phyloP scores from a whole-genome alignment of 2,329 filamentous ascomycete genomes.

The Penicillium sp. region DNA sequence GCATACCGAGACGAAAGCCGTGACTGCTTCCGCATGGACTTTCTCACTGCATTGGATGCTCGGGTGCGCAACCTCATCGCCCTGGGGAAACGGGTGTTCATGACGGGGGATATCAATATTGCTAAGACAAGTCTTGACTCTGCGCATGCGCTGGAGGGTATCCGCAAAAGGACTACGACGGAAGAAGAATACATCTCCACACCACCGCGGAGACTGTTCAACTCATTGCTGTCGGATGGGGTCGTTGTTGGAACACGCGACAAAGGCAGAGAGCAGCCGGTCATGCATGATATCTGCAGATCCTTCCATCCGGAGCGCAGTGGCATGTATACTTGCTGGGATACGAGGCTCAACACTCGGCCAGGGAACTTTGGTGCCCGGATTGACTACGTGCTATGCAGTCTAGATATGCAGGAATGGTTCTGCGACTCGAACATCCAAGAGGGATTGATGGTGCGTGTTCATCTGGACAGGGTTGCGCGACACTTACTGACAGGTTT shows the following conservation, averaged over 20 bases:
- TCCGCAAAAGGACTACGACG: slow-evolving; percentile 64
- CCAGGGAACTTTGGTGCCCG: slow-evolving; percentile 88
- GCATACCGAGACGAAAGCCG: slow-evolving; percentile 80
- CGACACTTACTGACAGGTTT: slow-evolving; percentile 16
- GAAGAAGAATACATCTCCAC: slow-evolving; percentile 66
- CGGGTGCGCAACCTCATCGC: slow-evolving; percentile 77
- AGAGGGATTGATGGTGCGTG: slow-evolving; percentile 67
- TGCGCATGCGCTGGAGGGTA: slow-evolving; percentile 64
- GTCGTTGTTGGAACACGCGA: slow-evolving; percentile 61
- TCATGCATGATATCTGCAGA: slow-evolving; percentile 79
- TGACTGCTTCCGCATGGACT: slow-evolving; percentile 74
- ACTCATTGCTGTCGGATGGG: slow-evolving; percentile 74
- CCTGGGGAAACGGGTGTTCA: slow-evolving; percentile 75
- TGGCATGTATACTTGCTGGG: slow-evolving; percentile 98
- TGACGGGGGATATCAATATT: slow-evolving; percentile 88
- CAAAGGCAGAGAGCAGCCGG: slow-evolving; percentile 61
- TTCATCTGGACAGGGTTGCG: not conserved
- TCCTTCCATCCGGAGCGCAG: slow-evolving; percentile 70
- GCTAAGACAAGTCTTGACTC: slow-evolving; percentile 65
- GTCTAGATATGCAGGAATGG: slow-evolving; percentile 71
- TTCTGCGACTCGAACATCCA: slow-evolving; percentile 79
- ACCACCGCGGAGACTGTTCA: slow-evolving; percentile 72
- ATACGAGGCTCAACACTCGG: slow-evolving; percentile 89
- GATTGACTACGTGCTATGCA: slow-evolving; percentile 91
- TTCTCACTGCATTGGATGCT: slow-evolving; percentile 72